Evolutionary conservation across 1,284 basidiomycete genomes (phyloP), one percentile per base, ranked within the genome.

Genomic region (Rhodotorula mucilaginosa): DNA sequence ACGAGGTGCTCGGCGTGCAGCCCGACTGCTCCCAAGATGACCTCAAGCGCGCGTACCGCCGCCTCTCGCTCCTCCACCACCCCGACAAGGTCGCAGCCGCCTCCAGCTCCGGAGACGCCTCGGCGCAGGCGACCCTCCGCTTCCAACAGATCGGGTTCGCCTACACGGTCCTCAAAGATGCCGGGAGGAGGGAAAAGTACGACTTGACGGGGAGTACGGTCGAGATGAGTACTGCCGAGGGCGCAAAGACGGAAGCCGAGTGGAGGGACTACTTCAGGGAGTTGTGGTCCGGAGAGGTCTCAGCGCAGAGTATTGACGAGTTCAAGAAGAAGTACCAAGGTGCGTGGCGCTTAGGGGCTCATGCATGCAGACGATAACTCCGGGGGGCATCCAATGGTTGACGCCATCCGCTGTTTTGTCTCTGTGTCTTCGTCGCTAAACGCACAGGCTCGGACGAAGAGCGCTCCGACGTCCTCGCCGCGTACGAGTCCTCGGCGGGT

Each of bases 201-300:
- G 73, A 77, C 59, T 19, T 46, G 67, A 93, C 90, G 1, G 94
- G 94, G 19, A 86, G 86, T 74, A 95, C 93, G 6, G 88, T 89
- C 76, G 92, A 96, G 78, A 85, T 89, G 68, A 82, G 83, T 68
- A 34, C 34, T 34, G 78, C 73, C n/a, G 89, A 88, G 61, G 79
- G 89, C 62, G 87, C 83, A 23, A 86, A 86, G n/a, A 91, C 87
- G 8, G 91, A 91, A 75, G 90, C 88, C 70, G 92, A 92, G 7
- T 97, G 94, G 94, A 91, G 93, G 76, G 86, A 89, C 23, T 97
- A 97, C 82, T 97, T 97, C 79, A 88, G 90, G 79, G 89, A 90
- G 68, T 82, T 97, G 77, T 97, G 95, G 76, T 85, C 87, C 59
- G 78, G 76, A 15, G 74, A 79, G 62, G 90, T 96, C 26, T 95